Percentiles rank a stretch among this genome's conserved stretches.
phyloP scores from a whole-genome alignment of 2,329 filamentous ascomycete genomes.

The Alternaria brassicicola region DNA sequence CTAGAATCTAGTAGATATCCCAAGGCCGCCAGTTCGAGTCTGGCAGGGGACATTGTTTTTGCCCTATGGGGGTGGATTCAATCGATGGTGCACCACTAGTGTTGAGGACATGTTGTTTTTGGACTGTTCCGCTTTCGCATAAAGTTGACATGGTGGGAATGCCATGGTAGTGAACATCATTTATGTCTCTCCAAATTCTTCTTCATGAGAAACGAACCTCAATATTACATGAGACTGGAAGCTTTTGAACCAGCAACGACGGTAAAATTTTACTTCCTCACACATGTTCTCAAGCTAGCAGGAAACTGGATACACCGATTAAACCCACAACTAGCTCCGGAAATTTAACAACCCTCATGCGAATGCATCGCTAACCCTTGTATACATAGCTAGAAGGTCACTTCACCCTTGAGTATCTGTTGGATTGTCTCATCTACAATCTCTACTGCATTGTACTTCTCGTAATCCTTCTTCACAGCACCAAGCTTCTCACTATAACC shows the following conservation, averaged over 20 bases:
- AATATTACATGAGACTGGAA: background rate
- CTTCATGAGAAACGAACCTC: background rate
- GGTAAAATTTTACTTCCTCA: too few relatives aligned
- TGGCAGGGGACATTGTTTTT: slow-evolving; percentile 15
- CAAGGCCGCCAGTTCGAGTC: slow-evolving; percentile 17
- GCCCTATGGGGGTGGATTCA: accelerated
- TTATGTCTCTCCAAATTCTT: background rate
- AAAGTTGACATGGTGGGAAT: background rate
- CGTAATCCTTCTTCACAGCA: slow-evolving; percentile 2
- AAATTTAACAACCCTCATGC: background rate
- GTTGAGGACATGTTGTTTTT: background rate
- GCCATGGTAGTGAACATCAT: background rate
- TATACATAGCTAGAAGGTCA: background rate
- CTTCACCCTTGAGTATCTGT: background rate
- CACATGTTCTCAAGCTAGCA: too few relatives aligned
- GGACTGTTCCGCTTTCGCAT: background rate
- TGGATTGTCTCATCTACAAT: slow-evolving; percentile 13
- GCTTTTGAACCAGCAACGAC: background rate
- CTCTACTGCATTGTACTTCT: slow-evolving; percentile 10
- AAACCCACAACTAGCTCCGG: background rate
- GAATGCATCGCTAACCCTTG: background rate
- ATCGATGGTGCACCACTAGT: accelerated
- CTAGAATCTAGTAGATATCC: slow-evolving; percentile 7
- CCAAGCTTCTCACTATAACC: background rate
- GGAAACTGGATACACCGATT: too few relatives aligned